These are phyloP conservation scores for Trametes hirsuta DNA, from an alignment of 1,284 basidiomycete species.

Conservation along the genomic window DNA sequence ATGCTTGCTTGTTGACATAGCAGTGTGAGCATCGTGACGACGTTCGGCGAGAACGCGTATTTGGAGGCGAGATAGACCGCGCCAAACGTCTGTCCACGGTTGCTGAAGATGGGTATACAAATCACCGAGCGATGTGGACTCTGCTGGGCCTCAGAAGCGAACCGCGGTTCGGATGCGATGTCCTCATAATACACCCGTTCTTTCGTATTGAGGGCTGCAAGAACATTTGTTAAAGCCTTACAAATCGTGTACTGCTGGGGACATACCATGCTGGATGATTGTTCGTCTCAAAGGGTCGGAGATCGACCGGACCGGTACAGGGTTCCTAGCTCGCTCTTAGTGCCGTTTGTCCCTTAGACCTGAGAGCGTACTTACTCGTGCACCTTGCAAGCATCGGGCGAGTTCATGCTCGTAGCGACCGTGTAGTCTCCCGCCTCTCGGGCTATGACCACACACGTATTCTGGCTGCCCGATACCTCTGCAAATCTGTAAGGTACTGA, in stretches of 20 bases:
- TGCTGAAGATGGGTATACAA: slow-evolving; percentile 71
- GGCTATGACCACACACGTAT: slow-evolving; percentile 67
- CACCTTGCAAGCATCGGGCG: slow-evolving; percentile 64
- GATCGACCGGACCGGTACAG: slow-evolving; percentile 59
- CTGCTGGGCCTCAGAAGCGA: slow-evolving; percentile 65
- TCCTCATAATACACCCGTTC: slow-evolving; percentile 63
- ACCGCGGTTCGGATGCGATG: slow-evolving; percentile 62
- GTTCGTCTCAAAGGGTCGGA: slow-evolving; percentile 64
- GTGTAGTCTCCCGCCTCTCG: slow-evolving; percentile 70
- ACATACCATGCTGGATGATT: slow-evolving; percentile 62
- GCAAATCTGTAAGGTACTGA: neutral
- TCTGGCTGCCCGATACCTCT: slow-evolving; percentile 70
- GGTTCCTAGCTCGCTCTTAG: slow-evolving; percentile 47
- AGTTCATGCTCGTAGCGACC: slow-evolving; percentile 64
- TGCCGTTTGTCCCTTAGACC: neutral
- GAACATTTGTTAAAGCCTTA: neutral
- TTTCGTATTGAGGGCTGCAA: slow-evolving; percentile 65
- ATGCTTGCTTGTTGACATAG: slow-evolving; percentile 76
- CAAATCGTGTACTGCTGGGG: neutral
- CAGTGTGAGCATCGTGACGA: slow-evolving; percentile 62
- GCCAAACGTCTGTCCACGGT: slow-evolving; percentile 65
- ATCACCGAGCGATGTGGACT: slow-evolving; percentile 62
- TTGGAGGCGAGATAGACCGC: slow-evolving; percentile 57
- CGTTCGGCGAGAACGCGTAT: slow-evolving; percentile 63
- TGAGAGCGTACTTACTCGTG: slow-evolving; percentile 51